Evolutionary conservation across 2,329 filamentous ascomycete genomes (phyloP).

Genomic region (Cladosporium sp.): DNA sequence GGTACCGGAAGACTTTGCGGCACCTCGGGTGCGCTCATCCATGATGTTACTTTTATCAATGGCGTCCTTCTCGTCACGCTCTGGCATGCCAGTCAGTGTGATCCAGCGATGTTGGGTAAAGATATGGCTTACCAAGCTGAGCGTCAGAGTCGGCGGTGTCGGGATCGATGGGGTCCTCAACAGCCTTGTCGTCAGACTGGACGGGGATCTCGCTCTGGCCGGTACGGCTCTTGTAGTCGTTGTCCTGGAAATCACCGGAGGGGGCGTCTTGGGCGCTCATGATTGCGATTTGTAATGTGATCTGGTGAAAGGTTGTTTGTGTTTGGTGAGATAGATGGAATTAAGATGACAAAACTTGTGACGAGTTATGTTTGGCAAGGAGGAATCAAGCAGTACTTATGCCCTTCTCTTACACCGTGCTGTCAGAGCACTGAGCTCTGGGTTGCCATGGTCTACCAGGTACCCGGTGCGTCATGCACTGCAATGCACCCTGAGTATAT

Average conservation of each 20-base stretch:
- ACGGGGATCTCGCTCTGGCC: conserved; percentile 48
- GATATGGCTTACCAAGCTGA: conserved; percentile 38
- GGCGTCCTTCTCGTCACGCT: conserved; percentile 45
- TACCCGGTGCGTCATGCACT: conserved; percentile 7
- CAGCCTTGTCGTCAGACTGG: conserved; percentile 41
- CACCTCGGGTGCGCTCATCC: conserved; percentile 44
- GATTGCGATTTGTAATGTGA: not conserved
- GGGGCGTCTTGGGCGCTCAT: conserved; percentile 25
- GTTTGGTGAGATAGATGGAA: not conserved
- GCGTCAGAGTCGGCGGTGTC: conserved; percentile 45
- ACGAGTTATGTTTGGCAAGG: not conserved
- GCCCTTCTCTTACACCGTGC: not conserved
- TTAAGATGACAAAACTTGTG: not conserved
- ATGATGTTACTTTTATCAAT: conserved; percentile 48
- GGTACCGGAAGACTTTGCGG: conserved; percentile 40
- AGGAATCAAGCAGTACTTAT: not conserved
- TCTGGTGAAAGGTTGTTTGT: not conserved
- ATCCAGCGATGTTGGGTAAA: too few species aligned
- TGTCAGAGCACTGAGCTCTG: not conserved
- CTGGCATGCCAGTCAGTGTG: conserved; percentile 23
- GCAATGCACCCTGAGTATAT: not conserved
- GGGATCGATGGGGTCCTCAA: conserved; percentile 44
- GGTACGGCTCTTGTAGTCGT: conserved; percentile 45
- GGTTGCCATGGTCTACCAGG: not conserved
- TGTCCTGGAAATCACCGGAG: conserved; percentile 34